Percentiles rank a stretch among this genome's conserved stretches.
Conservation (phyloP, 306 rosid genomes). For the Medicago arabica region DNA sequence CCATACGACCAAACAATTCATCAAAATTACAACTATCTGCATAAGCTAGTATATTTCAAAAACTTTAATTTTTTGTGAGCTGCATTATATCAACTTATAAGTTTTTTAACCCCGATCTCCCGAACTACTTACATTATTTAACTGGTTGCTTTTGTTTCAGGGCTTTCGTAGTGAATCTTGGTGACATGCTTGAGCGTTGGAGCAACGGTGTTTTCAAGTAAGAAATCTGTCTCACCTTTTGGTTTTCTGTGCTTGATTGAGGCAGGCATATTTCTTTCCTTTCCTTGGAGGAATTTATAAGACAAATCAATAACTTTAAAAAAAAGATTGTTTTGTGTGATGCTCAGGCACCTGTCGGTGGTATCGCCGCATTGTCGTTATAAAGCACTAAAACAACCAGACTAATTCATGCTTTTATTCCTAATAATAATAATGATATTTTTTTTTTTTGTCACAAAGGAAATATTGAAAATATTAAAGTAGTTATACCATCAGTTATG, state of each 20-base stretch:
- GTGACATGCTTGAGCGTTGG: conserved; percentile 99
- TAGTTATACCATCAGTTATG: too few relatives aligned
- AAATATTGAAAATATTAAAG: too few relatives aligned
- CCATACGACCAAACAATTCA: background rate
- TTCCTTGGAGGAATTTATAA: background rate
- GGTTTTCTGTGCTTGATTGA: background rate
- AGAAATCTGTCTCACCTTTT: conserved; percentile 30
- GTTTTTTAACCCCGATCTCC: background rate
- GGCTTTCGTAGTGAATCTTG: conserved; percentile 89
- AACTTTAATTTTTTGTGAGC: background rate
- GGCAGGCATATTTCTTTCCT: conserved; percentile 4
- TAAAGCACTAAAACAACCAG: too few relatives aligned
- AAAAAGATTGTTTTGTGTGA: too few relatives aligned
- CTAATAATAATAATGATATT: too few relatives aligned
- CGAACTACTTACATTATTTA: conserved; percentile 8
- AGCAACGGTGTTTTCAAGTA: conserved; percentile 91
- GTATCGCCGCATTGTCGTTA: too few relatives aligned
- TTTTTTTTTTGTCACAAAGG: too few relatives aligned
- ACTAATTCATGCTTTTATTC: too few relatives aligned
- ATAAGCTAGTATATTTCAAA: background rate
- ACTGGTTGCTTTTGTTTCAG: conserved; percentile 53
- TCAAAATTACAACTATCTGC: background rate
- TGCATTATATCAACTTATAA: background rate
- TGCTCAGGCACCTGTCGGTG: too few relatives aligned
- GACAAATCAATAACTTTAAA: background rate